Evolutionary conservation across 768 basidiomycete genomes (phyloP).

Genomic region (Termitomyces sp.): DNA sequence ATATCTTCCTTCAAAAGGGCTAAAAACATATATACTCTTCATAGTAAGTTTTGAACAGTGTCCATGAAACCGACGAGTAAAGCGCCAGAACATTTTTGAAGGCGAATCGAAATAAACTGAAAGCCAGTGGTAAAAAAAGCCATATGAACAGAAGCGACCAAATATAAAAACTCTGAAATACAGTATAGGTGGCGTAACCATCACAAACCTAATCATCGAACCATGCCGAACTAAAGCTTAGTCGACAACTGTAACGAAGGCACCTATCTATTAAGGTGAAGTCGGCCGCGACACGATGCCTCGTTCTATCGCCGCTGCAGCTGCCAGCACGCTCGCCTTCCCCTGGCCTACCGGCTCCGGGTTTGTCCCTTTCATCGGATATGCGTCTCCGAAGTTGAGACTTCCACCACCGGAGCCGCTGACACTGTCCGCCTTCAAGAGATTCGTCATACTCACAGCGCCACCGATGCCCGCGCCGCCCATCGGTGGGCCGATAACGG

Average conservation of each 20-base stretch:
- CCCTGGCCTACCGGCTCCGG: conserved; percentile 11
- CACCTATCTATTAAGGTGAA: conserved; percentile 6
- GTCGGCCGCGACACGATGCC: conserved; percentile 2
- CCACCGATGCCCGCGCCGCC: conserved; percentile 18
- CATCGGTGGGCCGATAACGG: conserved; percentile 21
- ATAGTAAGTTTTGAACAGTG: no score
- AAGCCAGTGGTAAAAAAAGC: not conserved
- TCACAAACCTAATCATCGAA: not conserved
- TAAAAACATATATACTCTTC: no score
- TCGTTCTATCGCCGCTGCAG: conserved; percentile 27
- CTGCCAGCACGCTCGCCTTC: conserved; percentile 21
- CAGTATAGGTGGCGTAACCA: conserved; percentile 1
- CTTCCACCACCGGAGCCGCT: conserved; percentile 18
- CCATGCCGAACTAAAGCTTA: not conserved
- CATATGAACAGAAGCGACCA: not conserved
- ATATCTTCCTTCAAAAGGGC: no score
- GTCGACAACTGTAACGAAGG: not conserved
- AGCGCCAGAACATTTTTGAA: no score
- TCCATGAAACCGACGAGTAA: no score
- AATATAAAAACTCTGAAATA: not conserved
- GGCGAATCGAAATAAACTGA: not conserved
- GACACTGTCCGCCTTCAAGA: conserved; percentile 11
- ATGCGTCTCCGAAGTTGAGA: conserved; percentile 19
- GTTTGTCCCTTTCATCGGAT: conserved; percentile 4
- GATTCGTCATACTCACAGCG: conserved; percentile 18